Base-by-base conservation (phyloP, 768 basidiomycete species). In the Pleurotus platypus region DNA sequence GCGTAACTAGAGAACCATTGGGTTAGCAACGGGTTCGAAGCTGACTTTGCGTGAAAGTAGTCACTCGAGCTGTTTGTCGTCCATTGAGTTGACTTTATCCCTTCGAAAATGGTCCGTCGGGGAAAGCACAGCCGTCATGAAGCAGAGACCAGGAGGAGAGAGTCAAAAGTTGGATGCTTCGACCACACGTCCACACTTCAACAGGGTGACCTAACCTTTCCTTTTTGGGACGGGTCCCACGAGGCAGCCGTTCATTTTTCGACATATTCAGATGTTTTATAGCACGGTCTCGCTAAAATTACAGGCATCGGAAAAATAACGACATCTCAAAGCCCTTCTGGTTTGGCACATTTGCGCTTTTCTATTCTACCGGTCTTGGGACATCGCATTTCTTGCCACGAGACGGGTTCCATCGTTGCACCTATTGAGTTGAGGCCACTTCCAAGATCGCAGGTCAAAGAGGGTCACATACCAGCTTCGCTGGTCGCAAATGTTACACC, bases 331-430 rank as follows among this genome's bases (percentile, higher is more conserved):
- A 86, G 59, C 47, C 78, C 81, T 60, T 92, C 86, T 55, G 92
- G 91, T 69, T 92, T 92, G 42, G 91, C 91, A 63, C 90, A 92
- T 67, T 94, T 94, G 58, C 92, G 80, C 62, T 82, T 89, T 69
- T 94, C 92, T 46, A 86, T 74, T 61, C 76, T 81, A 4, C 91
- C 90, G 13, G 91, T 92, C 67, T 84, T 85, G 16, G 89, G 84
- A 67, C 91, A 93, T 18, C 90, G 81, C 92, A 94, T 94, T 69
- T 90, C 90, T 71, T 90, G 85, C 92, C 92, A 94, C 1, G 89
- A 92, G 12, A 92, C 82, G 0, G 92, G 89, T 57, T 90, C 85
- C 82, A 94, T 86, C 20, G 89, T 89, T 8, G 82, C 85, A 55
- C 91, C 90, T 91, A 63, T 30, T 6, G 43, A 9, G 30, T 35